Evolutionary conservation across 2,329 filamentous ascomycete species (phyloP).

Genomic region (Colletotrichum tamarilloi): DNA sequence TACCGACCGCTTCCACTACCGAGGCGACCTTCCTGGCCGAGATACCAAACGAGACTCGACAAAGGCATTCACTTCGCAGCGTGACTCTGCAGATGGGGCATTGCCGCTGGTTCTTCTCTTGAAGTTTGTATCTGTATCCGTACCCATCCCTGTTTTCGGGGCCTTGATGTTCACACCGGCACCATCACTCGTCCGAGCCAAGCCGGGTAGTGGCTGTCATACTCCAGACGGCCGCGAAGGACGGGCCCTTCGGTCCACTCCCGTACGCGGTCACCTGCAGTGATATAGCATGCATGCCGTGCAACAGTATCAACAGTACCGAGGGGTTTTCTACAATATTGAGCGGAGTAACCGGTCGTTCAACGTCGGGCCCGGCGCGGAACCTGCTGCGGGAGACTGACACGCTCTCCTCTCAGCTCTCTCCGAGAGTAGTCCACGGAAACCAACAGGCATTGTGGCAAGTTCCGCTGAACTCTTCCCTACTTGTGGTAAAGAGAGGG

Average conservation of each 20-base stretch:
- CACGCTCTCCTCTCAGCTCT: neutral
- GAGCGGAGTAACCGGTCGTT: neutral
- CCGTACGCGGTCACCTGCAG: conserved; percentile 32
- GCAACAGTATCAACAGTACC: conserved; percentile 18
- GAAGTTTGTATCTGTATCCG: neutral
- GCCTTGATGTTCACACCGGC: conserved; percentile 7
- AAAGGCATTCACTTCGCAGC: neutral
- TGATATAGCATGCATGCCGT: neutral
- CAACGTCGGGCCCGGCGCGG: neutral
- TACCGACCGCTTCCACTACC: conserved; percentile 4
- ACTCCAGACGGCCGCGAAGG: conserved; percentile 9
- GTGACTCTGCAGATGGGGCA: conserved; percentile 9
- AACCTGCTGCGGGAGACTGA: neutral
- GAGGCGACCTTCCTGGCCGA: conserved; percentile 20
- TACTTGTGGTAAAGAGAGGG: neutral
- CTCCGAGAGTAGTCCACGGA: neutral
- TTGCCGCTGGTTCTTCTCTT: neutral
- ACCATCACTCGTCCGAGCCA: conserved; percentile 18
- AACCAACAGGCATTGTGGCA: neutral
- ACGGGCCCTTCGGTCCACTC: conserved; percentile 9
- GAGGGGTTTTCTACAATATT: neutral
- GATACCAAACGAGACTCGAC: neutral
- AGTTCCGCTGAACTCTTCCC: neutral
- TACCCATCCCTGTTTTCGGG: neutral
- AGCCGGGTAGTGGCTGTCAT: conserved; percentile 10